These are phyloP conservation scores for Kazachstania viticola DNA, from an alignment of 805 yeast genomes.

Conservation along the genomic window DNA sequence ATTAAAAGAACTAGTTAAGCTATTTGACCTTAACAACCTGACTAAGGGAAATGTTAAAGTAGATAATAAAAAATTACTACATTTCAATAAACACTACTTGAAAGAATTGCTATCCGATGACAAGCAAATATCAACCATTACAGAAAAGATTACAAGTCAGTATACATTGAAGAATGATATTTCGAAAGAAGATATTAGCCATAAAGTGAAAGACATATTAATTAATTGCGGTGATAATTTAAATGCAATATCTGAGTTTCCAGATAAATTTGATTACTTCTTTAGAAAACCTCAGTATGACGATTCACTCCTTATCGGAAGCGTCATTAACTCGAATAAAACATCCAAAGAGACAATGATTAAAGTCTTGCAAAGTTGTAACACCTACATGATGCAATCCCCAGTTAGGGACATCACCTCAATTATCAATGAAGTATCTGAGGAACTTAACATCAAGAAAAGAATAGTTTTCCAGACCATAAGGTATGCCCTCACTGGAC, in stretches of 20 bases:
- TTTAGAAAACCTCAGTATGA: slow-evolving; percentile 28
- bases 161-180: slow-evolving; percentile 8
- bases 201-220: slow-evolving; percentile 33
- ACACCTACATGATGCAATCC: slow-evolving; percentile 1
- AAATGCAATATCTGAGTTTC: slow-evolving; percentile 42
- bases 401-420: slow-evolving; percentile 3
- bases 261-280: slow-evolving; percentile 36
- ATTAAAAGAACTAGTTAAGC: slow-evolving; percentile 38
- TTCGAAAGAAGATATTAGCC: slow-evolving; percentile 16
- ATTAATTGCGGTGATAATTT: slow-evolving; percentile 37
- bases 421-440: background rate
- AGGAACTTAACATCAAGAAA: slow-evolving; percentile 7
- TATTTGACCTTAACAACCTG: slow-evolving; percentile 57
- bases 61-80: slow-evolving; percentile 60
- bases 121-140: slow-evolving; percentile 25
- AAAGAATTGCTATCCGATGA: slow-evolving; percentile 32
- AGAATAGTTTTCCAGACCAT: slow-evolving; percentile 43
- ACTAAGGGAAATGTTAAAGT: slow-evolving; percentile 94
- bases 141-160: slow-evolving; percentile 18
- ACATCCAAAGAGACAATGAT: slow-evolving; percentile 22
- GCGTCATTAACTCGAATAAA: slow-evolving; percentile 2
- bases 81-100: slow-evolving; percentile 67
- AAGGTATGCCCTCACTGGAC: slow-evolving; percentile 61
- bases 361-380: slow-evolving; percentile 12
- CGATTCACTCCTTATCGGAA: background rate